phyloP scores from a whole-genome alignment of 2,329 filamentous ascomycete species.

The Trichophyton schoenleinii region DNA sequence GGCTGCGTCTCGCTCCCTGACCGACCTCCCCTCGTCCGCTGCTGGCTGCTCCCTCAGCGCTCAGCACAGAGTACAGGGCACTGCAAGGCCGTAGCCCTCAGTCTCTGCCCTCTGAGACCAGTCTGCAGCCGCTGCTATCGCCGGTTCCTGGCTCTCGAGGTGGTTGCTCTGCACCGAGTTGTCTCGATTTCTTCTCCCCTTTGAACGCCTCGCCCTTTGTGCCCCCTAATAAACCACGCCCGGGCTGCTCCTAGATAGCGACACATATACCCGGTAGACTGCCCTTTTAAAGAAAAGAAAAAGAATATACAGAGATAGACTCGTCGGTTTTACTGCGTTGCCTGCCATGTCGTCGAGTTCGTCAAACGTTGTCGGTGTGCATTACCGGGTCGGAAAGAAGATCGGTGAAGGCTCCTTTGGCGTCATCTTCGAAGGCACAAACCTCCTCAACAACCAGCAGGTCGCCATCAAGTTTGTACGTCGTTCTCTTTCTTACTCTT shows the following conservation, averaged over 20 bases:
- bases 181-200: no score
- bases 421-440: slow-evolving; percentile 97
- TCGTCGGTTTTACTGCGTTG: background rate
- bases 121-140: no score
- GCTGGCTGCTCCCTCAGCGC: background rate
- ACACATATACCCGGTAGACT: no score
- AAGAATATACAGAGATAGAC: no score
- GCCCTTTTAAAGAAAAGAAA: no score
- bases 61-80: no score
- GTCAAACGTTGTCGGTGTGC: slow-evolving; percentile 95
- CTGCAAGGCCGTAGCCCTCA: background rate
- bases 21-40: background rate
- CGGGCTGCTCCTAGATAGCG: no score
- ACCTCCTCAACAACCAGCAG: slow-evolving; percentile 96
- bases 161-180: no score
- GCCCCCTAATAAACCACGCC: no score
- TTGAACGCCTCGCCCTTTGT: no score
- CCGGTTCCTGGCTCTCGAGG: no score
- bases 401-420: slow-evolving; percentile 97
- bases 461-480: slow-evolving; percentile 98
- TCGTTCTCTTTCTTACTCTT: slow-evolving; percentile 19
- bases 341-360: slow-evolving; percentile 67
- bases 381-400: slow-evolving; percentile 98
- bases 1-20: background rate
- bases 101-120: background rate